These are phyloP conservation scores for Psilocybe subaeruginosa DNA, from an alignment of 768 basidiomycete genomes.

Conservation along the genomic window DNA sequence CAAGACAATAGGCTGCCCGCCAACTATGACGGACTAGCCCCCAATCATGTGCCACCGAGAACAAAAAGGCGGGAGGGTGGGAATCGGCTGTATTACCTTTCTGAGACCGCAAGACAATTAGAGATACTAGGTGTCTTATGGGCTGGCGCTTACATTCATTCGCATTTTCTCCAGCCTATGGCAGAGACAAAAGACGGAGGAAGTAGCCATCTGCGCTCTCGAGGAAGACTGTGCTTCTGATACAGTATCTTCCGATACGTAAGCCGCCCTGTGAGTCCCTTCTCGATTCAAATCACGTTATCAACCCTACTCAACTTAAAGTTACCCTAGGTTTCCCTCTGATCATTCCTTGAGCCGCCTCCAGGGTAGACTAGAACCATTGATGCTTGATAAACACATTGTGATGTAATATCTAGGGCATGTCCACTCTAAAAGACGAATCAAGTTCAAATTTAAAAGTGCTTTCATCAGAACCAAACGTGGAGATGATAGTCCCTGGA, in stretches of 20 bases:
- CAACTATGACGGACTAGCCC: conserved; percentile 12
- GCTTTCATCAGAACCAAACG: no score
- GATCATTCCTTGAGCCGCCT: no score
- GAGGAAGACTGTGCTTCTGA: neutral
- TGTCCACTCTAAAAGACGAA: no score
- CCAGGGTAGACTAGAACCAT: no score
- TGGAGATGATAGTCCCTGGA: no score
- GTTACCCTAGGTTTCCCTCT: no score
- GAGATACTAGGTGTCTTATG: conserved; percentile 6
- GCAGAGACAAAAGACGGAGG: conserved; percentile 16
- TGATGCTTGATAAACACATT: no score
- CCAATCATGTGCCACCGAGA: conserved; percentile 19
- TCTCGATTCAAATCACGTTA: neutral
- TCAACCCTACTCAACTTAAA: no score
- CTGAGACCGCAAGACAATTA: conserved; percentile 21
- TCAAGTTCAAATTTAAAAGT: no score
- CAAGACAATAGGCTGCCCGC: conserved; percentile 18
- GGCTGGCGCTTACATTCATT: conserved; percentile 9
- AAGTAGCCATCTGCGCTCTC: conserved; percentile 4
- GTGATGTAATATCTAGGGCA: no score
- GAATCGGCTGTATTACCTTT: conserved; percentile 13
- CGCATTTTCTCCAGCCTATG: neutral
- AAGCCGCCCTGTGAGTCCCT: neutral
- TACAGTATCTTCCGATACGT: conserved; percentile 10
- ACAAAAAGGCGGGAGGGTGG: conserved; percentile 20